Evolutionary conservation across 345 rosid species (phyloP), one percentile per base, ranked within the genome.

Genomic region (Toxicodendron radicans): DNA sequence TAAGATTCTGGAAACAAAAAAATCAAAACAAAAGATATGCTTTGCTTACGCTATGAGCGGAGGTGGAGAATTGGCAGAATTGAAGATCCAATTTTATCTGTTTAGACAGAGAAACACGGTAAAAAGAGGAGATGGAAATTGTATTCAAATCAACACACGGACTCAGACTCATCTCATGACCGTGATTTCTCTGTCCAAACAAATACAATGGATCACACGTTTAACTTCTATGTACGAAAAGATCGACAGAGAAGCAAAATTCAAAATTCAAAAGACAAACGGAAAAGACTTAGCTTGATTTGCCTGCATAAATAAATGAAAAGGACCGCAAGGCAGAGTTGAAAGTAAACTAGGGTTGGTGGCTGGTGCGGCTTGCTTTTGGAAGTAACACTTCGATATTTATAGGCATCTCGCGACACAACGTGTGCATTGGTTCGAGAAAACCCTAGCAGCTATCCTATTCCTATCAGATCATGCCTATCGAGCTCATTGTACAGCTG

Each of bases 141-240:
- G 12, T 1, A 48, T 48, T 18, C 30, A 1, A 27, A 21, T 3
- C 27, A 13, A 6, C 11, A 7, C 14, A 1, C 9, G 24, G 57
- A 71, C 21, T 17, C 41, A 17, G 43, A 41, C 56, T 73, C 80
- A 65, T 38, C 52, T 58, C 56, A 45, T 45, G 74, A 72, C 81
- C 81, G 77, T 78, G 81, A 78, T 78, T 78, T 68, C 73, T 73
- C 81, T 78, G 80, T 78, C 77, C 80, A 78, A 78, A 12, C 77
- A 73, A 59, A 78, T 16, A 57, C 45, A 77, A 48, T 58, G 69
- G 56, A 66, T 73, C 76, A 5, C 9, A 38, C 43, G 8, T 38
- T 38, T 7, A 38, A 38, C 0, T 38, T 38, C 43, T 7, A 1
- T 9, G 6, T 38, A 38, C 43, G 9, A 38, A 5, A 38, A 5